phyloP scores from a whole-genome alignment of 2,329 filamentous ascomycete genomes.

The Hansfordia pulvinata region DNA sequence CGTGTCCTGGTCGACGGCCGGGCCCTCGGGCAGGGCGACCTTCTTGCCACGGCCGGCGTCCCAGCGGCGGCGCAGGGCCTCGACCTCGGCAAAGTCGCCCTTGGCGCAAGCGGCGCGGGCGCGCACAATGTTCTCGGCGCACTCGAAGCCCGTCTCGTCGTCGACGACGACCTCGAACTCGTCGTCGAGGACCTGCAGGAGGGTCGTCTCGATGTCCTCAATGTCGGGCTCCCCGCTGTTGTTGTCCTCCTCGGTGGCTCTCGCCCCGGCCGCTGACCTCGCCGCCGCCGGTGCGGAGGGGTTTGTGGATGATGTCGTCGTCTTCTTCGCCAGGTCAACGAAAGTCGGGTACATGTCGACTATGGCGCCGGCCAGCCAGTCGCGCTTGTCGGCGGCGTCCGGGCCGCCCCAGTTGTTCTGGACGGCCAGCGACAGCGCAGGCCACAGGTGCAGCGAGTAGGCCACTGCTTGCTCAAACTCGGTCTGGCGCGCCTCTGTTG shows the following conservation, averaged over 20 bases:
- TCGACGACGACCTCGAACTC: slow-evolving; percentile 92
- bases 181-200: slow-evolving; percentile 85
- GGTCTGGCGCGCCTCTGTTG: slow-evolving; percentile 39
- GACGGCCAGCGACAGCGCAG: slow-evolving; percentile 74
- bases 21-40: slow-evolving; percentile 23
- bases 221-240: no score
- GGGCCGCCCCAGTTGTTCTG: slow-evolving; percentile 81
- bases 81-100: slow-evolving; percentile 53
- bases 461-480: slow-evolving; percentile 81
- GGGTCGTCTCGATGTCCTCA: slow-evolving; percentile 69
- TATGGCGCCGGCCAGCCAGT: slow-evolving; percentile 88
- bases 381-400: slow-evolving; percentile 73
- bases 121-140: slow-evolving; percentile 60
- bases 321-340: slow-evolving; percentile 18
- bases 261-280: slow-evolving; percentile 7
- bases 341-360: slow-evolving; percentile 70
- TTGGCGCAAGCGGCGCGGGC: slow-evolving; percentile 50
- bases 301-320: slow-evolving; percentile 13
- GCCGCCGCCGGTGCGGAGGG: slow-evolving; percentile 4
- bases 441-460: slow-evolving; percentile 77
- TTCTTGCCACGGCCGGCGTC: slow-evolving; percentile 45
- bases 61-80: slow-evolving; percentile 49
- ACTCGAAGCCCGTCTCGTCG: slow-evolving; percentile 67
- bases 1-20: slow-evolving; percentile 19
- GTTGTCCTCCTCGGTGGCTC: slow-evolving; percentile 28